Conservation (phyloP, 2,329 filamentous ascomycete species). For the Aspergillus thermomutatus region DNA sequence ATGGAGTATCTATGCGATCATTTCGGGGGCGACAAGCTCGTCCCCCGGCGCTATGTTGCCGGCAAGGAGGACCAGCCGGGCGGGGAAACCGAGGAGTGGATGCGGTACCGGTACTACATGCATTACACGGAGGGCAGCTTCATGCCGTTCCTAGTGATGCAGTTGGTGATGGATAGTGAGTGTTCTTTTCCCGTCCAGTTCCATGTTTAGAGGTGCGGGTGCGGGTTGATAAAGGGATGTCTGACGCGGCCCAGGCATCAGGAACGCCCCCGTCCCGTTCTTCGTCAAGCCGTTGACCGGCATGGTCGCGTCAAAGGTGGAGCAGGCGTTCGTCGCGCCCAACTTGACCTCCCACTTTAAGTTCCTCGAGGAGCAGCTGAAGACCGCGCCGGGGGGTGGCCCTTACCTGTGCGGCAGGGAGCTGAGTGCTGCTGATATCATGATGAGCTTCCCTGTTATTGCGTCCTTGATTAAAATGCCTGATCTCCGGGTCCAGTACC, state of each 20-base stretch:
- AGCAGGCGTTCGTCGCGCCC: constrained; percentile 37
- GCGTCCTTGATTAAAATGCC: constrained; percentile 35
- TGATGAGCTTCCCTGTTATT: constrained; percentile 46
- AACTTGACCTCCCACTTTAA: constrained; percentile 42
- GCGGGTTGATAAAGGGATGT: neutral
- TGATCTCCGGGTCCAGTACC: constrained; percentile 32
- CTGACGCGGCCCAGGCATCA: constrained; percentile 35
- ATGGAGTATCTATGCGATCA: constrained; percentile 76
- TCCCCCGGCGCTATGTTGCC: constrained; percentile 49
- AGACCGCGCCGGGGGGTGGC: constrained; percentile 38
- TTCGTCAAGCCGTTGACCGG: constrained; percentile 64
- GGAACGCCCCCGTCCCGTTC: constrained; percentile 59
- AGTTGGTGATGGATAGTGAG: constrained; percentile 59
- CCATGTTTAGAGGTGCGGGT: too few relatives aligned
- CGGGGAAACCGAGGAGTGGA: constrained; percentile 58
- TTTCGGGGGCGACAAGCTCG: constrained; percentile 48
- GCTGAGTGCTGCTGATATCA: constrained; percentile 45
- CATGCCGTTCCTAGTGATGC: constrained; percentile 67
- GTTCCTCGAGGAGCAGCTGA: constrained; percentile 46
- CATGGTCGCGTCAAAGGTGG: constrained; percentile 48
- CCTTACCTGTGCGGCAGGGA: constrained; percentile 43
- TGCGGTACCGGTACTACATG: constrained; percentile 66
- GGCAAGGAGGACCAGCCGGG: constrained; percentile 55
- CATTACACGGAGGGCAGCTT: constrained; percentile 83
- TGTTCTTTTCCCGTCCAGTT: constrained; percentile 6